Evolutionary conservation across 1,139 yeast genomes (phyloP), one percentile per base, ranked within the genome.

Genomic region (Candida dubliniensis): DNA sequence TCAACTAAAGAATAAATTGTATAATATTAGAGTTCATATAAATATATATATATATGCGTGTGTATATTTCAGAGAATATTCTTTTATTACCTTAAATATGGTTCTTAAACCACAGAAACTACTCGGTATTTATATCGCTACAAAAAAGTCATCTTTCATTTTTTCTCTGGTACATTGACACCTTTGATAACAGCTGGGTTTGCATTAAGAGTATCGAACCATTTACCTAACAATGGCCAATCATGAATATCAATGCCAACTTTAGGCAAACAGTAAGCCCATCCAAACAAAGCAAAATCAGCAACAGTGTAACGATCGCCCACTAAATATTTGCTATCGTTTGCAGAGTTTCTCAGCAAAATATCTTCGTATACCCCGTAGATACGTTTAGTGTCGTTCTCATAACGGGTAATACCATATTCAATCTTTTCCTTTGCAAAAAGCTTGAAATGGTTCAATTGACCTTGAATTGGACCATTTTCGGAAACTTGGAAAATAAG

Each of bases 401-500:
- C 47, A 55, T 75, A 82, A 47, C 87, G 67, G 30, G 71, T 63
- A 43, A 75, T 72, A n/a, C 71, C 86, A 52, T 77, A 79, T 27
- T 72, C 78, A 35, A 77, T 58, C 53, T 77, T 70, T 45, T 73
- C 84, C 0, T 65, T 60, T 3, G 83, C 79, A 53, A 44, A 71
- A 2, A 55, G 33, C 4, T 45, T 42, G 57, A 79, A 82, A 57
- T 76, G 81, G 49, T 63, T 61, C 31, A 77, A 79, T 55, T 81
- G 84, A 9, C 86, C 85, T 51, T 74, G 80, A 73, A 77, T 76
- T 45, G 87, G 85, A 23, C 84, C 82, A 40, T 77, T 63, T 6
- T 83, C 83, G 0, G 82, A 78, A 61, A 77, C 72, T 58, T 79
- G 84, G 67, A 79, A 81, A 42, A 71, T 67, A 13, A 76, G 50